Percentiles rank a stretch among this genome's conserved stretches.
Evolutionary conservation across 2,329 filamentous ascomycete species (phyloP).

Genomic region (Fusarium brachygibbosum): DNA sequence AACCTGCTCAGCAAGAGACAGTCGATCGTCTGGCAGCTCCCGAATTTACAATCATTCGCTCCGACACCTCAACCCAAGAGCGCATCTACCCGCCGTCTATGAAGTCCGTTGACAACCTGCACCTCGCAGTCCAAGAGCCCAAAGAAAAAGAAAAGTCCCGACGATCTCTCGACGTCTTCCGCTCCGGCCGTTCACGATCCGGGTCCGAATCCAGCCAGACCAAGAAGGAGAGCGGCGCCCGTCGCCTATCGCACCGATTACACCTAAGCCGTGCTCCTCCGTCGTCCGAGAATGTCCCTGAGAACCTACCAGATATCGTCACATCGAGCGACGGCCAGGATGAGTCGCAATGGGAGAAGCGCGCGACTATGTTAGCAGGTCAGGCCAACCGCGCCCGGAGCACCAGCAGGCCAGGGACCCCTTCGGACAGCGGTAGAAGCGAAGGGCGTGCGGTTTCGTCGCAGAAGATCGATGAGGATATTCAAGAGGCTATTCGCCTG

Average conservation of each 20-base stretch:
- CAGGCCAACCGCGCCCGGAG: slow-evolving; percentile 66
- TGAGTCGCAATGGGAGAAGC: slow-evolving; percentile 90
- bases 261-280: slow-evolving; percentile 71
- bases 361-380: slow-evolving; percentile 88
- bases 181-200: slow-evolving; percentile 62
- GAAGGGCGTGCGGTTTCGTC: slow-evolving; percentile 56
- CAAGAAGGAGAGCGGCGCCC: slow-evolving; percentile 53
- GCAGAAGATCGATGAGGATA: slow-evolving; percentile 74
- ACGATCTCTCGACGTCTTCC: slow-evolving; percentile 63
- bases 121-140: slow-evolving; percentile 51
- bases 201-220: slow-evolving; percentile 59
- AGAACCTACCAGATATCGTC: slow-evolving; percentile 82
- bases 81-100: slow-evolving; percentile 76
- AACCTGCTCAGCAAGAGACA: slow-evolving; percentile 55
- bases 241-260: slow-evolving; percentile 77
- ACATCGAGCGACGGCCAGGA: slow-evolving; percentile 60
- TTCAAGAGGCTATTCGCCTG: slow-evolving; percentile 94
- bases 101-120: slow-evolving; percentile 50
- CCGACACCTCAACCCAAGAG: slow-evolving; percentile 85
- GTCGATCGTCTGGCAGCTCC: slow-evolving; percentile 61
- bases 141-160: slow-evolving; percentile 53
- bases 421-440: slow-evolving; percentile 49
- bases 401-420: slow-evolving; percentile 55
- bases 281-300: slow-evolving; percentile 81
- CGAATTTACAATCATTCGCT: slow-evolving; percentile 86